Conservation (phyloP, 2,329 filamentous ascomycete species). For the Beauveria scarabaeidicola region DNA sequence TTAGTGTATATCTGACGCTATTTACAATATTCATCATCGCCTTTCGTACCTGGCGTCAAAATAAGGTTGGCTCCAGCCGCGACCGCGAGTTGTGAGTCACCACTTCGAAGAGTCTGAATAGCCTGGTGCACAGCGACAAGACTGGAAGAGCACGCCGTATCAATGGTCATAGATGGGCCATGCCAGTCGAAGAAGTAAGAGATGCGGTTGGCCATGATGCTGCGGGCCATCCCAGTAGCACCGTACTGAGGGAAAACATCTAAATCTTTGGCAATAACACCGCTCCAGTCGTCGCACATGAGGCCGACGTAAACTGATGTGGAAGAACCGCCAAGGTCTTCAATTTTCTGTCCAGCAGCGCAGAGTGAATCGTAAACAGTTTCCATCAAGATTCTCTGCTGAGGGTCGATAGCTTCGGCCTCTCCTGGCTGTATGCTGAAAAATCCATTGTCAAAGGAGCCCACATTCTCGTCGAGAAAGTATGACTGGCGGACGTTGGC, state of each 20-base stretch:
- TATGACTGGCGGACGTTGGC: slow-evolving; percentile 18
- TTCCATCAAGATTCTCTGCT: slow-evolving; percentile 24
- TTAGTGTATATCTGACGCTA: no score
- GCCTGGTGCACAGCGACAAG: slow-evolving; percentile 26
- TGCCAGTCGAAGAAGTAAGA: slow-evolving; percentile 32
- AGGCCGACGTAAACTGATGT: not conserved
- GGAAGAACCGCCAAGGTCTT: not conserved
- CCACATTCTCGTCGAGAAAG: slow-evolving; percentile 21
- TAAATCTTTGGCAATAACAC: not conserved
- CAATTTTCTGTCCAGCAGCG: not conserved
- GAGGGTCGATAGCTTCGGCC: slow-evolving; percentile 21
- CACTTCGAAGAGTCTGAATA: slow-evolving; percentile 17
- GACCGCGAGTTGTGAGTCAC: slow-evolving; percentile 23
- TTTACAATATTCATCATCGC: no score
- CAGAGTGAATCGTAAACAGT: slow-evolving; percentile 21
- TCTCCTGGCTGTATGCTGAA: slow-evolving; percentile 17
- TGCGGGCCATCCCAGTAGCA: slow-evolving; percentile 19
- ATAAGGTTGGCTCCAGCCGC: slow-evolving; percentile 26
- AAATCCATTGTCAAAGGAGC: slow-evolving; percentile 15
- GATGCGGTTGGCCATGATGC: slow-evolving; percentile 29
- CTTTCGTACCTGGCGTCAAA: slow-evolving; percentile 14
- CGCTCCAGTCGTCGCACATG: slow-evolving; percentile 6
- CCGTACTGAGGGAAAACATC: not conserved
- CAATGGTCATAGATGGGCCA: slow-evolving; percentile 22
- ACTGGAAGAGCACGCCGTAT: slow-evolving; percentile 31